A percentile compares a stretch with the other conserved stretches of the same genome.
phyloP scores from a whole-genome alignment of 495 filamentous ascomycete species.

The Aspergillus carlsbadensis region DNA sequence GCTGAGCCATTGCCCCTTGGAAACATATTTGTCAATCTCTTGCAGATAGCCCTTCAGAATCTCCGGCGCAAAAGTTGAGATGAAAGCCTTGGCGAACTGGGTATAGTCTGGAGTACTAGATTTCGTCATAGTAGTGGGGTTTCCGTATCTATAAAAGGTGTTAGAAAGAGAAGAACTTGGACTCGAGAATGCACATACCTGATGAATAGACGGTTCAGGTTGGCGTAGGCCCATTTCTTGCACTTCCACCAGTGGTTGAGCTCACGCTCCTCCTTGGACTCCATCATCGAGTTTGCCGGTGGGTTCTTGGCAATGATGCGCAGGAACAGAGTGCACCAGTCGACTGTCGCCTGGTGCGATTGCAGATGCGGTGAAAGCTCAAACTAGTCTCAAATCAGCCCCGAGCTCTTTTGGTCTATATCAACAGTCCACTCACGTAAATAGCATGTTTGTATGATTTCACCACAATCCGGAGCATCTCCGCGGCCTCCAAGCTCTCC shows the following conservation, averaged over 20 bases:
- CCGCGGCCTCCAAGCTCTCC: constrained; percentile 86
- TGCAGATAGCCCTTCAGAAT: constrained; percentile 89
- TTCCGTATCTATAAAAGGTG: constrained; percentile 98
- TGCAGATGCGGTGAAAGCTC: constrained; percentile 78
- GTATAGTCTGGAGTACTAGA: constrained; percentile 67
- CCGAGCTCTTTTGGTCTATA: neutral
- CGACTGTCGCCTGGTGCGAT: constrained; percentile 78
- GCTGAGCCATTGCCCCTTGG: constrained; percentile 92
- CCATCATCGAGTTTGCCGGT: constrained; percentile 72
- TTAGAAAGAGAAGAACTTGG: too few species aligned
- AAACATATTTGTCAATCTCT: constrained; percentile 95
- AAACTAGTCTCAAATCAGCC: constrained; percentile 56
- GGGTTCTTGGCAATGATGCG: constrained; percentile 82
- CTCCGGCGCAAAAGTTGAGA: constrained; percentile 86
- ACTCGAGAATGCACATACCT: too few species aligned
- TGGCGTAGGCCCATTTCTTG: constrained; percentile 99
- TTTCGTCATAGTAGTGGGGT: constrained; percentile 67
- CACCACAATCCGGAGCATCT: constrained; percentile 92
- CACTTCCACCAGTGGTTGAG: constrained; percentile 98
- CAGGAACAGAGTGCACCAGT: constrained; percentile 93
- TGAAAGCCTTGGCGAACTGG: constrained; percentile 84
- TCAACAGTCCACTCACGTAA: constrained; percentile 63
- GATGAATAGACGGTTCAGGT: constrained; percentile 92
- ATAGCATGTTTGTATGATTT: constrained; percentile 98
- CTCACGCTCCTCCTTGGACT: constrained; percentile 85